Evolutionary conservation across 2,329 filamentous ascomycete species (phyloP), one percentile per base, ranked within the genome.

Genomic region (Colletotrichum sansevieriae): DNA sequence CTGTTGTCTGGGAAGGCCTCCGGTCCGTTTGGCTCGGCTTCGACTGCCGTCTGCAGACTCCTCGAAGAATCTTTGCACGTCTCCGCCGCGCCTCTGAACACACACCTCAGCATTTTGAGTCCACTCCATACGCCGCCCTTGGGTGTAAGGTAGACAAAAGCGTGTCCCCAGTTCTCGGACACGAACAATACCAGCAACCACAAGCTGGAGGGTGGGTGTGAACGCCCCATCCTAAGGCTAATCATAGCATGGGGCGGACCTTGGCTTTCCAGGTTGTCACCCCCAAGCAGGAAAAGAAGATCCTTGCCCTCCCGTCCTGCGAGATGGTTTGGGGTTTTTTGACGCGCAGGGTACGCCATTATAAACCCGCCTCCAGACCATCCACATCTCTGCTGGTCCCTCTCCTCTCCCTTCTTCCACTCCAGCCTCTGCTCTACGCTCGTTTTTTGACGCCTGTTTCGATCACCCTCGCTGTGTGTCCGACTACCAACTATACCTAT

Each of bases 221-320:
- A 51, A 60, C 47, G 44, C 57, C 65, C 41, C 58, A 61, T 46
- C 25, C 25, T 55, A 43, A 68, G 55, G 43, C 65, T 68, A 68
- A 65, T 65, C 62, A 68, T 65, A 68, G 65, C 47, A 68, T 59
- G 62, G 65, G 65, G 29, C 41, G 47, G 52, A 62, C 54, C 61
- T 68, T 68, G 46, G 61, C 61, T 68, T 54, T 25, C 51, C 51
- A 54, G 51, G 29, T 54, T 59, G 60, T 59, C 60, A 43, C 47
- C 39, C 57, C 62, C 65, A 60, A 51, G 65, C 47, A 54, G 65
- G 55, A 60, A 55, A 60, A 49, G 44, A 60, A 49, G 44, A 7
- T 49, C 57, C 57, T 37, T 47, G 65, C 65, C 41, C 20, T 68
- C 55, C 60, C 54, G 63, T 43, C 62, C 55, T 25, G 18, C 43